Conservation (phyloP, 805 yeast species). For the Metschnikowia bowlesiae region DNA sequence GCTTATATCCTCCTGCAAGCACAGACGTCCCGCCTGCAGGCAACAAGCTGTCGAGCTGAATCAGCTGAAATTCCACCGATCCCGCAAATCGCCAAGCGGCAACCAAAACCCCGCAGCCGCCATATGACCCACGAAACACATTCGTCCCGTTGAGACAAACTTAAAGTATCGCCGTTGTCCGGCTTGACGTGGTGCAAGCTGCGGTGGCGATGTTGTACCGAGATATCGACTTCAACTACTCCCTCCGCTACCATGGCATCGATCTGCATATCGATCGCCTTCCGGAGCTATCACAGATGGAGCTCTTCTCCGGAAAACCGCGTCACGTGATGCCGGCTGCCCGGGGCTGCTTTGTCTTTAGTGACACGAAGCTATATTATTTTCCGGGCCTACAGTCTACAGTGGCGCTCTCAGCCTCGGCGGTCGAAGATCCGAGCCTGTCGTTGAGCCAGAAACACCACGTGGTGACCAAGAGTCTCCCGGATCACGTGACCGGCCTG, state of each 20-base stretch:
- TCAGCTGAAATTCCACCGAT: not conserved
- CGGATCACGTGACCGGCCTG: slow-evolving; percentile 5
- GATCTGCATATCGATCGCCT: slow-evolving; percentile 6
- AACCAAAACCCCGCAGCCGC: not conserved
- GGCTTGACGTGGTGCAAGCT: slow-evolving; percentile 5
- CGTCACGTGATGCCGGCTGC: slow-evolving; percentile 19
- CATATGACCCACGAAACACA: no score
- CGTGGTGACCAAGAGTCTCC: slow-evolving; percentile 8
- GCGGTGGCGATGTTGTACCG: slow-evolving; percentile 29
- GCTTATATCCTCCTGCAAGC: no score
- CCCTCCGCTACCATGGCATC: slow-evolving; percentile 28
- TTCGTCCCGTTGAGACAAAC: not conserved
- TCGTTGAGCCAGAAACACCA: slow-evolving; percentile 1
- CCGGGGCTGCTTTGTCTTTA: slow-evolving; percentile 28
- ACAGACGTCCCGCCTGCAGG: no score
- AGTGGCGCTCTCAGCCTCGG: slow-evolving; percentile 1
- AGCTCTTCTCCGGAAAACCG: slow-evolving; percentile 29
- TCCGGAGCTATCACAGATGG: slow-evolving; percentile 20
- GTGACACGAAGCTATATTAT: slow-evolving; percentile 25
- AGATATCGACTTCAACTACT: slow-evolving; percentile 30
- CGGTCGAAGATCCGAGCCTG: slow-evolving; percentile 8
- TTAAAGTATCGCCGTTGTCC: slow-evolving; percentile 8
- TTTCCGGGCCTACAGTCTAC: slow-evolving; percentile 18
- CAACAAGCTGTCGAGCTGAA: not conserved
- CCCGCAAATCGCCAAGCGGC: not conserved